phyloP scores from a whole-genome alignment of 768 basidiomycete genomes.

The Dictyophora rubrovolvata region DNA sequence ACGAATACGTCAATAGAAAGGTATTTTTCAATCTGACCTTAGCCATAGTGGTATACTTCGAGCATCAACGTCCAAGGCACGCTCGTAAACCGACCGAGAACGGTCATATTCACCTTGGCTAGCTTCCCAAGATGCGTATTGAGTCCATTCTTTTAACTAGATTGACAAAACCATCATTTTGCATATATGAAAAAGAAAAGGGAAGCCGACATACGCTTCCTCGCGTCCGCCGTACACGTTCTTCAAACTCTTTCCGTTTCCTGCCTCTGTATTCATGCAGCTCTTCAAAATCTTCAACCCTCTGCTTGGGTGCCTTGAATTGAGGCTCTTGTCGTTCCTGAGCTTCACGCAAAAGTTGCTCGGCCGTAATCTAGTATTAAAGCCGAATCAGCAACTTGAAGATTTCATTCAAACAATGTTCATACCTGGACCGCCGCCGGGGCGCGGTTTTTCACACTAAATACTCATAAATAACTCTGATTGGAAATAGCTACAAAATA shows the following conservation, averaged over 20 bases:
- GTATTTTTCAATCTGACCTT: conserved; percentile 37
- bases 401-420: conserved; percentile 8
- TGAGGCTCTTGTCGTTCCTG: conserved; percentile 95
- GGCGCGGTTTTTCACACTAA: conserved; percentile 89
- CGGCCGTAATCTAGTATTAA: conserved; percentile 78
- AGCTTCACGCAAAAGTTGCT: conserved; percentile 95
- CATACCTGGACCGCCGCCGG: conserved; percentile 85
- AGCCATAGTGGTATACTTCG: conserved; percentile 88
- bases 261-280: conserved; percentile 71
- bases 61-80: conserved; percentile 92
- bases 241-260: conserved; percentile 84
- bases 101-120: conserved; percentile 95
- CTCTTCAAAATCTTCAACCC: conserved; percentile 91
- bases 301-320: conserved; percentile 86
- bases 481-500: not conserved
- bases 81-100: conserved; percentile 91
- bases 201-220: conserved; percentile 19
- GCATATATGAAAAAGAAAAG: not conserved
- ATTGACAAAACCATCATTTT: not conserved
- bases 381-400: conserved; percentile 12
- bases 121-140: conserved; percentile 59
- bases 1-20: not conserved
- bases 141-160: conserved; percentile 35
- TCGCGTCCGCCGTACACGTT: conserved; percentile 41
- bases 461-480: conserved; percentile 6